Evolutionary conservation across 495 filamentous ascomycete species (phyloP).

Genomic region (Lophium mytilinum): DNA sequence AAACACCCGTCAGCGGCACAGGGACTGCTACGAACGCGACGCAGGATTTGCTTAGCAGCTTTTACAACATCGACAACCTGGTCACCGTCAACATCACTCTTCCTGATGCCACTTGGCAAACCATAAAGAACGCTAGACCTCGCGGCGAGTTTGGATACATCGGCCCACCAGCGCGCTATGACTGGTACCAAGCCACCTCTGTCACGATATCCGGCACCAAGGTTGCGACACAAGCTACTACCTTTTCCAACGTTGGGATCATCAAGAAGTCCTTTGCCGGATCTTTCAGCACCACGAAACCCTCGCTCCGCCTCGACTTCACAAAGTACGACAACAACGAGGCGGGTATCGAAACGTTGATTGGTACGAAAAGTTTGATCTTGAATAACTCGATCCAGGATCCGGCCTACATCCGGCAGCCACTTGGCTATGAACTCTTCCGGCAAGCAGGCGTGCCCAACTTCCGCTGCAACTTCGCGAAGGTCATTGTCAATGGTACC

Average conservation of each 20-base stretch:
- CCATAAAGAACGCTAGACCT: constrained; percentile 2
- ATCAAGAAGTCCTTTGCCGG: constrained; percentile 11
- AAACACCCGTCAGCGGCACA: too few relatives aligned
- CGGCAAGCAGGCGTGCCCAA: constrained; percentile 6
- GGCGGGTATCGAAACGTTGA: constrained; percentile 1
- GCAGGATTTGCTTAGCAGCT: neutral
- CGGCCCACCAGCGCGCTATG: neutral
- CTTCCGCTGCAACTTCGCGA: constrained; percentile 6
- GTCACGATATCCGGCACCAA: constrained; percentile 9
- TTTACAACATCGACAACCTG: constrained; percentile 8
- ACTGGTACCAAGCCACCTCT: constrained; percentile 7
- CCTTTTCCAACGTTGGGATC: constrained; percentile 4
- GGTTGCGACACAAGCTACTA: neutral
- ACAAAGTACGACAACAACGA: neutral
- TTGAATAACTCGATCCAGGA: constrained; percentile 9
- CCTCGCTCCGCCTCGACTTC: constrained; percentile 3
- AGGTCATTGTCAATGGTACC: constrained; percentile 4
- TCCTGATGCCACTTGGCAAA: neutral
- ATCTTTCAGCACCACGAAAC: constrained; percentile 10
- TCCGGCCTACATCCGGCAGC: constrained; percentile 1
- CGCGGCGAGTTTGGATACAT: constrained; percentile 1
- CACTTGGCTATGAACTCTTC: constrained; percentile 8
- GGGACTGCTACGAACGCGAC: neutral
- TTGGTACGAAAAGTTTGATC: constrained; percentile 1
- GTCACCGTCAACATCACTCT: constrained; percentile 5